Percentiles rank a stretch among this genome's conserved stretches.
These are phyloP conservation scores for Yamadazyma laniorum DNA, from an alignment of 805 yeast genomes.

Conservation along the genomic window DNA sequence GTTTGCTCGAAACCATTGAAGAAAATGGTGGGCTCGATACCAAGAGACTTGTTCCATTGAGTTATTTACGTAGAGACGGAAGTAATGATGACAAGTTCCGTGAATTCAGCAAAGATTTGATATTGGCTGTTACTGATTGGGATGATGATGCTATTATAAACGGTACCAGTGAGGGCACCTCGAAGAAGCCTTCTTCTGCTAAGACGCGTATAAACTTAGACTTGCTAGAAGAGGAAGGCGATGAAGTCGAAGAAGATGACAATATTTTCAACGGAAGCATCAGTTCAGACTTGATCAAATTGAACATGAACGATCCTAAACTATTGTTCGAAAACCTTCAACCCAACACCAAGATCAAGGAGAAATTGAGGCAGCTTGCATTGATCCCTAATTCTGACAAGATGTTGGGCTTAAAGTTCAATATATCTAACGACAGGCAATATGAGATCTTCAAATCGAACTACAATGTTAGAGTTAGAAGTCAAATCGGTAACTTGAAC, in stretches of 20 bases:
- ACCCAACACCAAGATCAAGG: conserved; percentile 5
- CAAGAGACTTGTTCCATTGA: conserved; percentile 22
- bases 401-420: conserved; percentile 59
- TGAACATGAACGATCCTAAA: conserved; percentile 88
- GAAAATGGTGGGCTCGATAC: conserved; percentile 19
- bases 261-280: conserved; percentile 72
- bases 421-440: conserved; percentile 83
- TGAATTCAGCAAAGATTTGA: conserved; percentile 51
- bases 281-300: conserved; percentile 40
- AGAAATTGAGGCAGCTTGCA: conserved; percentile 26
- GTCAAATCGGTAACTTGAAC: conserved; percentile 84
- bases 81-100: conserved; percentile 37
- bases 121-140: conserved; percentile 77
- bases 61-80: conserved; percentile 32
- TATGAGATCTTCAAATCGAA: conserved; percentile 81
- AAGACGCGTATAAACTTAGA: conserved; percentile 5
- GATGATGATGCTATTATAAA: conserved; percentile 62
- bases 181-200: neutral
- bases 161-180: conserved; percentile 26
- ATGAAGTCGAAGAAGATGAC: conserved; percentile 55
- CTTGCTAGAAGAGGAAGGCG: conserved; percentile 16
- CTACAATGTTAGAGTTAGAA: conserved; percentile 87
- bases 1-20: conserved; percentile 27
- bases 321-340: conserved; percentile 54
- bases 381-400: conserved; percentile 54